Percentiles rank a stretch among this genome's conserved stretches.
Conservation (phyloP, 2,329 filamentous ascomycete species). For the Stachybotrys chlorohalonatus region DNA sequence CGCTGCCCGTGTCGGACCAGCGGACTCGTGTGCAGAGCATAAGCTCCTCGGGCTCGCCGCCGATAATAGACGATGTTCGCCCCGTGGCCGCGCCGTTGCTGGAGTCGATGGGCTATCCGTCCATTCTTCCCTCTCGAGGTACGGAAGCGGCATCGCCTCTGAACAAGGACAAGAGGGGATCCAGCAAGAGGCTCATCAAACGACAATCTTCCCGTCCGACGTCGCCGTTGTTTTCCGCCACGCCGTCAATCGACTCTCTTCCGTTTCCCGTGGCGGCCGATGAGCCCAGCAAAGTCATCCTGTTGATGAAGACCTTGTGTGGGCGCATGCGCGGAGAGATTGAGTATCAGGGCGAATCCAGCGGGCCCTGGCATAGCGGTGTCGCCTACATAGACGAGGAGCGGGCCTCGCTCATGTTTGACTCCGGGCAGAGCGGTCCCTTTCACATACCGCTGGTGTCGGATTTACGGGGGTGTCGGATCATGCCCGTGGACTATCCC, state of each 20-base stretch:
- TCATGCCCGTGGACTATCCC: conserved; percentile 44
- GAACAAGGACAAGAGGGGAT: conserved; percentile 33
- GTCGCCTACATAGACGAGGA: conserved; percentile 72
- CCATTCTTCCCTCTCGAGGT: conserved; percentile 25
- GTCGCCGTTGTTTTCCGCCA: conserved; percentile 44
- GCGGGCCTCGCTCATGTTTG: conserved; percentile 64
- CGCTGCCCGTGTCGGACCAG: conserved; percentile 32
- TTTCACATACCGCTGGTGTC: conserved; percentile 60
- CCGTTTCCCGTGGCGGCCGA: conserved; percentile 51
- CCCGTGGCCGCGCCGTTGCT: conserved; percentile 24
- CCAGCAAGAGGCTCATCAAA: conserved; percentile 45
- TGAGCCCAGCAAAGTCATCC: conserved; percentile 62
- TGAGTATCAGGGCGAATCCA: conserved; percentile 57
- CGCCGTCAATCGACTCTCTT: conserved; percentile 51
- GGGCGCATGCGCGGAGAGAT: conserved; percentile 74
- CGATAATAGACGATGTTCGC: conserved; percentile 40
- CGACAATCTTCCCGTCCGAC: conserved; percentile 46
- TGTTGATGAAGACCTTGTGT: conserved; percentile 68
- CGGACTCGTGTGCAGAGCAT: conserved; percentile 63
- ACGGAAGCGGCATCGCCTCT: conserved; percentile 20
- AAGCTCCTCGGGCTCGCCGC: conserved; percentile 50
- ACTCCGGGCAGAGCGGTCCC: conserved; percentile 56
- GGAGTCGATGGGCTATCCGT: conserved; percentile 33
- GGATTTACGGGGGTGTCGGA: conserved; percentile 65
- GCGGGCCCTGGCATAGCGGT: conserved; percentile 58